Evolutionary conservation across 768 basidiomycete genomes (phyloP), one percentile per base, ranked within the genome.

Genomic region (Tubosaeta sp.): DNA sequence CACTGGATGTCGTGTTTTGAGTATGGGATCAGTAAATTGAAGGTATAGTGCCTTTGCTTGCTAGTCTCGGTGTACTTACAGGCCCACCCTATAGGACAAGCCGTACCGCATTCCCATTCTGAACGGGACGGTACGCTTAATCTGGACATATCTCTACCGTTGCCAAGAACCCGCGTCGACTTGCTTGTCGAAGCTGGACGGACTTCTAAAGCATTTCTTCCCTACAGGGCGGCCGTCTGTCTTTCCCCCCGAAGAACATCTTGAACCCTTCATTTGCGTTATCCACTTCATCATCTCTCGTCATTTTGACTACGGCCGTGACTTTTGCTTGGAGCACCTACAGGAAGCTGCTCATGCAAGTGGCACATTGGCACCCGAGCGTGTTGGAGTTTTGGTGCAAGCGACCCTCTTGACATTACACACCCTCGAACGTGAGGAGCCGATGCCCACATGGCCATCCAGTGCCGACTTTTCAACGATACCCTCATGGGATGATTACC

Each of bases 61-160:
- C n/a, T 19, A 13, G 21, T 6, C n/a, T 31, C 21, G n/a, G 47
- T 38, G 54, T 51, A 54, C 39, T 57, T 25, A 43, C 10, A 30
- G 25, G 9, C 1, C 11, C 8, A 3, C 44, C 38, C 16, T 16
- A n/a, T 51, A 95, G 92, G 94, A 96, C 59, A 88, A 86, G 56
- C 74, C 82, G 1, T 75, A 78, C 49, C 81, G 92, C 12, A 72
- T 80, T 0, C 76, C 81, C 2, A 78, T 90, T 19, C 74, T 94
- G 71, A 94, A 94, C 57, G 89, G 90, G 12, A 80, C 89, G 49
- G 65, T 92, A 55, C 83, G 94, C 9, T 69, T 96, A 36, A 71
- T 94, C 30, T 97, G 94, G 94, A 90, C 93, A 2, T 97, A 96
- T 67, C 75, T 96, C n/a, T 94, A 91, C 63, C 86, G 94, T 14